Evolutionary conservation across 208 protist species (phyloP), one percentile per base, ranked within the genome.

Genomic region (Wallacemonas sp.): DNA sequence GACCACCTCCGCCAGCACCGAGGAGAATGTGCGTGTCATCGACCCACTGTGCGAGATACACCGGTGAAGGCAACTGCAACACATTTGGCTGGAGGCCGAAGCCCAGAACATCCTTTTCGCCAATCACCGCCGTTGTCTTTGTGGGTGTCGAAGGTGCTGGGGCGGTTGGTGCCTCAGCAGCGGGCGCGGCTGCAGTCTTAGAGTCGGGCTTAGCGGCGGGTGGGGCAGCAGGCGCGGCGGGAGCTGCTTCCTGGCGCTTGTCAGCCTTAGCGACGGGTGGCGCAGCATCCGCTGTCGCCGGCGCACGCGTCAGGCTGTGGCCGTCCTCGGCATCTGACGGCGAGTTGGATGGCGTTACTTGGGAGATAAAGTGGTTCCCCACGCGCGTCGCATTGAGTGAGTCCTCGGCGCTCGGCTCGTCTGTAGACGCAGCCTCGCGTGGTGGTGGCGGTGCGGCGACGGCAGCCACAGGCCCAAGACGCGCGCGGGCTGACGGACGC

Each of bases 11-110:
- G 17, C 90, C 90, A 2, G 87, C 90, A 1, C 78, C 86, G 53
- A 95, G 63, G 15, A 95, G 64, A 6, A 88, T 81, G 57, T 93
- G 78, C 29, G 75, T 71, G 0, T 79, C 74, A 48, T 79, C 68
- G 15, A 92, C 67, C 71, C 82, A 92, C 48, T 79, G 67, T 33
- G 73, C 78, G 19, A 85, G 78, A 75, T 92, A 95, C 29, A 94
- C 77, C 8, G 88, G 88, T 12, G 85, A 94, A 4, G 85, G 85
- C 39, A 89, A 41, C 73, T 94, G 88, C 38, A 94, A 63, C 30
- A 69, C 57, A 32, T 87, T 71, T 41, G 71, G 68, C 10, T 37
- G 39, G 5, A 37, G n/a, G 22, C 50, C 50, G 21, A 57, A 57
- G 50, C 50, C 50, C 3, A 57, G 24, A 3, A 57, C 50, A 21